Base-by-base conservation (phyloP, 164 flowering plant genomes). In the Aristolochia contorta region DNA sequence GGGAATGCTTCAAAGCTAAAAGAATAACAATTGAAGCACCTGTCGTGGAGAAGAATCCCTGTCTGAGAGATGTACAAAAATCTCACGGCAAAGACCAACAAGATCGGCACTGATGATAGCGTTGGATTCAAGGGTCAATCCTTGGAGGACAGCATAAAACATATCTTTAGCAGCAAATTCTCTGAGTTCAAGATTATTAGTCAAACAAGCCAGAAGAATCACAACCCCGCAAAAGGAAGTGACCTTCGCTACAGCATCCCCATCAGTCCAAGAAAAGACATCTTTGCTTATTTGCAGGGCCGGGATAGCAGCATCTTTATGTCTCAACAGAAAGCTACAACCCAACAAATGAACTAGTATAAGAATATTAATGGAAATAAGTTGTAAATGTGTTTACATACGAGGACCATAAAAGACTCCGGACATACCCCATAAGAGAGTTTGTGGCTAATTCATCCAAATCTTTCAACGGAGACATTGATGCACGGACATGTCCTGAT, bases 61-160 rank as follows among this genome's bases (percentile, higher is more conserved):
- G 67, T 85, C 83, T 47, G 85, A 78, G 6, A 94, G 88, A 74
- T 75, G 78, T 6, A 86, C 46, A 61, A 81, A 91, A 62, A 94
- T 89, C 57, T 94, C 97, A 33, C 97, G 92, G 61, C 97, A 94
- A 43, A 88, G 88, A 49, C 70, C 80, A 70, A 91, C 84, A 58
- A 94, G 76, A 61, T 89, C 96, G 65, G 84, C 76, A 72, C 99
- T 79, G 62, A 75, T 62, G 56, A 80, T 21, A 56, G 84, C 93
- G 80, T 94, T 94, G 50, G 97, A 88, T 70, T 91, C 96, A 10
- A 88, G 85, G 50, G 87, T 69, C 65, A 91, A 66, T 48, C 91
- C 93, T 78, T 77, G 82, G 58, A 94, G 88, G 23, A 82, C 69
- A 10, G 97, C 86, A 71, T 64, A 76, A 69, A 94, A 94, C 63